Base-by-base conservation (phyloP, 257 asterid genomes). In the Plectranthus barbatus region DNA sequence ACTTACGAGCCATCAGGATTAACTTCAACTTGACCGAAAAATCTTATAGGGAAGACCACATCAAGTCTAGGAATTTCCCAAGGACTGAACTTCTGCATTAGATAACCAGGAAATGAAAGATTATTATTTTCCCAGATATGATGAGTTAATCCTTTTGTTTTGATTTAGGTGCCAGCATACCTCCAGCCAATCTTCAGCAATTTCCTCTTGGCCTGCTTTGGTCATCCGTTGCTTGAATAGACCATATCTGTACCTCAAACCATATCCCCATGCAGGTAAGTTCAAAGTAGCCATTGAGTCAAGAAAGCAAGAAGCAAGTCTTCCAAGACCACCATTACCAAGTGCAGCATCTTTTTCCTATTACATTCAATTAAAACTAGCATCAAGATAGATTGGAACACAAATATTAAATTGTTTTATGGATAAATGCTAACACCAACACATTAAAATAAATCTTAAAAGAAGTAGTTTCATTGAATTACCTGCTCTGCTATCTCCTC, bases 341-440 rank as follows among this genome's bases (percentile, higher is more conserved):
- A 90, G 94, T 54, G 99, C 99, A 66, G 99, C 96, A 83, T 93
- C 99, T 85, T 83, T 90, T 81, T 93, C 99, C 99, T 93, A 58
- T 56, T 49, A 74, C 47, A 58, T 65, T 65, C 64, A 73, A 62
- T 58, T 60, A 60, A 68, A 49, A 62, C 26, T 59, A 66, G 54
- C 58, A 15, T 48, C 61, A 46, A 44, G 26, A 49, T 64, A 42
- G 41, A 62, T 36, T 52, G 60, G 69, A 53, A 44, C 20, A 1
- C 72, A 75, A 67, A 74, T 70, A 77, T 76, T 72, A 65, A 79
- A 75, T 40, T 69, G 26, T 68, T 51, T 65, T 72, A 5, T 7
- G 83, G 79, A 47, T 66, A 64, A 60, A 73, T 77, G 60, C 76
- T 83, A 60, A 79, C 69, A 57, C 78, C 73, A 55, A 75, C 45